phyloP scores from a whole-genome alignment of 495 filamentous ascomycete species.

The Amorphotheca resinae region DNA sequence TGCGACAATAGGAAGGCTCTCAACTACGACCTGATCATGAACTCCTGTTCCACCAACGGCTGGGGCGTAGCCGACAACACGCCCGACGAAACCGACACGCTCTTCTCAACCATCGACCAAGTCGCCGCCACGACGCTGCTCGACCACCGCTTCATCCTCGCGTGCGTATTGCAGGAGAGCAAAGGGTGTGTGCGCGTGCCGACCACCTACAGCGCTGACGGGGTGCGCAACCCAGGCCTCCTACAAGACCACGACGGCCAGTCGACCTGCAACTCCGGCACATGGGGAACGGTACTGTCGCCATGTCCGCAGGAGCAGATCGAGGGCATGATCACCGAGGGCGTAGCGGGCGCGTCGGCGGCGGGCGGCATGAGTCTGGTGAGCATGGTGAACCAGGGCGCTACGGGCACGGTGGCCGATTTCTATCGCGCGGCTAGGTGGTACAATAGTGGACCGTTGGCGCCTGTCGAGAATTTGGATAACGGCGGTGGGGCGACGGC shows the following conservation, averaged over 20 bases:
- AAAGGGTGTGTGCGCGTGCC: constrained; percentile 42
- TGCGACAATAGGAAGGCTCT: constrained; percentile 29
- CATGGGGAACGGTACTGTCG: background rate
- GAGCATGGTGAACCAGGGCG: constrained; percentile 28
- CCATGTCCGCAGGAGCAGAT: background rate
- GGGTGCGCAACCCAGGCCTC: constrained; percentile 37
- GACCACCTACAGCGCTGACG: constrained; percentile 28
- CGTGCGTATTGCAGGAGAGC: constrained; percentile 44
- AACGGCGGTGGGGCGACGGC: constrained; percentile 26
- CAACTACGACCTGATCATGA: constrained; percentile 17
- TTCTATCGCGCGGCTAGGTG: constrained; percentile 39
- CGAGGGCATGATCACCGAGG: background rate
- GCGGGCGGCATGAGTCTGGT: constrained; percentile 20
- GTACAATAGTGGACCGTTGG: constrained; percentile 38
- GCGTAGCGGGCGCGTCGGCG: background rate
- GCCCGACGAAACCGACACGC: constrained; percentile 23
- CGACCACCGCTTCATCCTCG: constrained; percentile 29
- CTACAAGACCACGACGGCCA: constrained; percentile 41
- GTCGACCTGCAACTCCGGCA: constrained; percentile 32
- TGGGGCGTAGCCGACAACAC: constrained; percentile 15
- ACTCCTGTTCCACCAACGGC: constrained; percentile 27
- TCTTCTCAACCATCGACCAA: constrained; percentile 27
- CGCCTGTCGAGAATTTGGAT: background rate
- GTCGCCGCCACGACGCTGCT: constrained; percentile 28
- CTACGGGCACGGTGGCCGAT: constrained; percentile 21